Evolutionary conservation across 2,329 filamentous ascomycete genomes (phyloP).

Genomic region (Cercospora citrullina): DNA sequence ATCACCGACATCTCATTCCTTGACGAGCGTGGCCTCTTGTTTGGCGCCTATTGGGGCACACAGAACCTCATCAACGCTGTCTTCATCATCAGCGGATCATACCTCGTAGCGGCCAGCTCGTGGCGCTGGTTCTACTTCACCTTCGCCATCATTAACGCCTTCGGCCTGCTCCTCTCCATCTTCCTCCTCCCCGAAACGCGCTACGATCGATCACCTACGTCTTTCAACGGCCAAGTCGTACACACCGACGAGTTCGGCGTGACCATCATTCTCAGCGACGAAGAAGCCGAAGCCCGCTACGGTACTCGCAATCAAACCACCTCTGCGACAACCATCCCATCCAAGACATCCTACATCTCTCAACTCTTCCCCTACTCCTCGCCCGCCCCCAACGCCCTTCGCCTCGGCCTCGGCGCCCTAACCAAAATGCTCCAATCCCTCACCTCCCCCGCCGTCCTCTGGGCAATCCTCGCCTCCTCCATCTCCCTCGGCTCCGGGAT

Average conservation of each 20-base stretch:
- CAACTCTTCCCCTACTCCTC: constrained; percentile 1
- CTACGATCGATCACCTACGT: constrained; percentile 41
- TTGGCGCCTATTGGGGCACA: constrained; percentile 41
- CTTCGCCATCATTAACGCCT: constrained; percentile 40
- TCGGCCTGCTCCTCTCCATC: constrained; percentile 43
- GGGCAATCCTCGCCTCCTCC: constrained; percentile 42
- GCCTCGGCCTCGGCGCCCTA: constrained; percentile 17
- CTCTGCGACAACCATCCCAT: background rate
- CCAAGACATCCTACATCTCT: background rate
- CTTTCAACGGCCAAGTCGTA: constrained; percentile 40
- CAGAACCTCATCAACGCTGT: constrained; percentile 41
- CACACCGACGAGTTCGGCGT: constrained; percentile 45
- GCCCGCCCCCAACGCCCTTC: background rate
- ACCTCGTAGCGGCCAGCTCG: constrained; percentile 39
- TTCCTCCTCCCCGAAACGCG: constrained; percentile 46
- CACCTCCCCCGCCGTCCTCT: constrained; percentile 44
- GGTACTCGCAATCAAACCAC: background rate
- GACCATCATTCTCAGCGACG: constrained; percentile 39
- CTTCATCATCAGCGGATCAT: constrained; percentile 41
- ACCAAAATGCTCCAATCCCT: constrained; percentile 40
- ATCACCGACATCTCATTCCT: constrained; percentile 46
- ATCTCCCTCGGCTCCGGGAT: constrained; percentile 43
- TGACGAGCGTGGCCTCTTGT: constrained; percentile 42
- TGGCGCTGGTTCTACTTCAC: constrained; percentile 50
- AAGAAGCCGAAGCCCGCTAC: constrained; percentile 29